Evolutionary conservation across 208 protist genomes (phyloP).

Genomic region (Acanthamoeba castellanii): DNA sequence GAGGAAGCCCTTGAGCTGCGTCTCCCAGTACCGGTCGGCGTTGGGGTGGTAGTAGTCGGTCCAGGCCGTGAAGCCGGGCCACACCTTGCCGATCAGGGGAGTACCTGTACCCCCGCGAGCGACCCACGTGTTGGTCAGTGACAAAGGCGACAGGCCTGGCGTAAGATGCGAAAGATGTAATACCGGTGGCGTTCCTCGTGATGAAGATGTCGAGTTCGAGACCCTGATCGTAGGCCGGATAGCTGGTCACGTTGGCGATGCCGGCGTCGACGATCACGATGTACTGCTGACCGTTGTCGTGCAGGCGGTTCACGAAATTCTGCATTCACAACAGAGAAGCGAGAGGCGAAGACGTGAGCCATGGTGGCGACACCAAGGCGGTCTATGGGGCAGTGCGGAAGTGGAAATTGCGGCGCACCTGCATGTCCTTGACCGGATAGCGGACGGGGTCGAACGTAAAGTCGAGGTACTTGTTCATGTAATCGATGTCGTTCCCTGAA

Average conservation of each 20-base stretch:
- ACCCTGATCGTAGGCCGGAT: constrained; percentile 79
- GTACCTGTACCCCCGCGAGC: neutral
- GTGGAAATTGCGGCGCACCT: neutral
- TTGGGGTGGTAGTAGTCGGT: constrained; percentile 89
- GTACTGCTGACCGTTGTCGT: constrained; percentile 77
- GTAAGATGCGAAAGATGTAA: too few species aligned
- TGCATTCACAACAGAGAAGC: neutral
- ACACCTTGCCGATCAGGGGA: constrained; percentile 79
- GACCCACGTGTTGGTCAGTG: neutral
- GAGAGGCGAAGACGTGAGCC: neutral
- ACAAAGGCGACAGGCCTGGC: neutral
- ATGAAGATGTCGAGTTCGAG: constrained; percentile 82
- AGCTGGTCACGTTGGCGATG: constrained; percentile 48
- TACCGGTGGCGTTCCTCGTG: constrained; percentile 12
- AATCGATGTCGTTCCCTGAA: constrained; percentile 88
- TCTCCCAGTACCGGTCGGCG: constrained; percentile 84
- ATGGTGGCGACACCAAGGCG: neutral
- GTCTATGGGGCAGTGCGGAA: neutral
- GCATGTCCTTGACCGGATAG: constrained; percentile 50
- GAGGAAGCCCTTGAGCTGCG: constrained; percentile 83
- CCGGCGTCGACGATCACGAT: constrained; percentile 77
- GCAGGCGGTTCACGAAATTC: constrained; percentile 74
- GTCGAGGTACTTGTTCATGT: constrained; percentile 91
- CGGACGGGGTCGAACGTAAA: constrained; percentile 75
- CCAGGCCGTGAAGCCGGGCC: constrained; percentile 86